Base-by-base conservation (phyloP, 148 eudicot genomes). In the Persicaria maculosa region DNA sequence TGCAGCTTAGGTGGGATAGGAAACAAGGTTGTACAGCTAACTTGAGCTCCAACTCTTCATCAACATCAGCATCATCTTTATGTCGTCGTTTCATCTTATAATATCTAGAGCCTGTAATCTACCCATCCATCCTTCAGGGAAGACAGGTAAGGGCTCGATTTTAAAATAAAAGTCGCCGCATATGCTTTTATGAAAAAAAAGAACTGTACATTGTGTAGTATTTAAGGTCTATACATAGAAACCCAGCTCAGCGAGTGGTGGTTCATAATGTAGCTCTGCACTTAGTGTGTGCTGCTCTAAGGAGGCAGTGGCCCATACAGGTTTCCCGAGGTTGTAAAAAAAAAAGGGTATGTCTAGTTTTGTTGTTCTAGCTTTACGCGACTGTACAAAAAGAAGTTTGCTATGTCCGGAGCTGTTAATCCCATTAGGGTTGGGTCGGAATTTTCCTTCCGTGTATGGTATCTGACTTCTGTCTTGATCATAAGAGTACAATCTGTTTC, bases 1-100 rank as follows among this genome's bases (percentile, higher is more conserved):
- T 17, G 73, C 73, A 17, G 73, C 36, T 45, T 70, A 70, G 52
- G n/a, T 8, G 36, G 8, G 46, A 19, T 48, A 15, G 52, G 52
- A 17, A 70, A n/a, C 73, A 70, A 46, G 40, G 53, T 48, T 70
- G 73, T 70, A 70, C 73, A 70, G 73, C 73, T 70, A 45, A 70
- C 73, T 4, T 70, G 73, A 46, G 69, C 46, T 31, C 69, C 15
- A 69, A 19, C 25, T 69, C 44, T 12, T 69, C 16, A 69, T 11
- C 31, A 17, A 8, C 72, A 68, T 31, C 40, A 31, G 40, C 40
- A 40, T 19, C n/a, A 19, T 58, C 36, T 12, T 68, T 9, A 68
- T 36, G 19, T 45, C 17, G 47, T 68, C 10, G 9, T 17, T 22
- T 22, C 43, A 25, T 22, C 69, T 31, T 64, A 54, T n/a, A n/a